Evolutionary conservation across 2,329 filamentous ascomycete species (phyloP), one percentile per base, ranked within the genome.

Genomic region (Huntiella abstrusa): DNA sequence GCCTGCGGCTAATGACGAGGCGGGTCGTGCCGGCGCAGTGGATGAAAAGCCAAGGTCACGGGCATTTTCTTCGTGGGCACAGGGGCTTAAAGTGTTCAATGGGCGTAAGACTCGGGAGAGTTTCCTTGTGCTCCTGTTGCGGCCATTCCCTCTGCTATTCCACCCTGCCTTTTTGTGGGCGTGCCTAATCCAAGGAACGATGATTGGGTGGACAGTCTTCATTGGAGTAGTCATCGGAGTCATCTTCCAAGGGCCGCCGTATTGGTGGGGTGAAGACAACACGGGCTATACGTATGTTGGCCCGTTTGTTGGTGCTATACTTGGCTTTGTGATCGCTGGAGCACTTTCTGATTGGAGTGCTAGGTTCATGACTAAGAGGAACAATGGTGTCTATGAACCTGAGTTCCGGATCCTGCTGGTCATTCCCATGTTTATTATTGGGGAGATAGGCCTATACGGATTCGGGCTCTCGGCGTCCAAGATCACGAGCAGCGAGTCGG

Each of bases 141-240:
- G 87, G 2, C 88, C 87, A 0, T 78, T 95, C 45, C 83, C 83
- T 0, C 70, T 95, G 1, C 80, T 93, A 54, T 59, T 81, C 5
- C 87, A 95, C 58, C 87, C 86, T 0, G 83, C 83, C 5, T 84
- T 95, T 54, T 61, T 92, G 36, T 94, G 85, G 83, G 69, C 67
- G 17, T 69, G 68, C 55, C 67, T 95, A 3, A 83, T 87, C 43
- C 87, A 94, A 67, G 87, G 87, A 12, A 75, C 83, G 4, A 75
- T 94, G 57, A 94, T 95, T 56, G 88, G 87, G 52, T 96, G 88
- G 87, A 93, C 87, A 1, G 83, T 95, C 12, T 84, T 95, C 57
- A 88, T 93, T 53, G 82, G 83, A 48, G 80, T 91, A 51, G 76
- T 91, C 53, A 65, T 92, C 40, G 81, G 79, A n/a, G 75, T 79